These are phyloP conservation scores for Fraxinus floribunda DNA, from an alignment of 305 asterid genomes.

Conservation along the genomic window DNA sequence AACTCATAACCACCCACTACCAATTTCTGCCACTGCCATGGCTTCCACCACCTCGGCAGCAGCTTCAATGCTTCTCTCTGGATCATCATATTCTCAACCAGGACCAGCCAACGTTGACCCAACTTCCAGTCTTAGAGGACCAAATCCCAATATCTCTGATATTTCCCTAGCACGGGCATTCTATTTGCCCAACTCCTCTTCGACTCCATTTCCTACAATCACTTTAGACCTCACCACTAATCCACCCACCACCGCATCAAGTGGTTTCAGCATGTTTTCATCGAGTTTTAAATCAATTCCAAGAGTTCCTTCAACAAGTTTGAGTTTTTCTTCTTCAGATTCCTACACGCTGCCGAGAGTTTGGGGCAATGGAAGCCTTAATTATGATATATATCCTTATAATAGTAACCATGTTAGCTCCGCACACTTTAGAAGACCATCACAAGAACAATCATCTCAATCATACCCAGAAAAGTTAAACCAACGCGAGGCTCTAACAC, in stretches of 20 bases:
- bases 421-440: slow-evolving; percentile 29
- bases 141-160: slow-evolving; percentile 22
- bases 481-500: slow-evolving; percentile 61
- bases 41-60: slow-evolving; percentile 94
- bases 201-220: slow-evolving; percentile 59
- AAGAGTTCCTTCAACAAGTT: slow-evolving; percentile 43
- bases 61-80: slow-evolving; percentile 88
- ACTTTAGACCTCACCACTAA: slow-evolving; percentile 72
- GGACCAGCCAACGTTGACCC: slow-evolving; percentile 24
- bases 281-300: slow-evolving; percentile 31
- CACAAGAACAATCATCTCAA: slow-evolving; percentile 37
- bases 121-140: slow-evolving; percentile 29
- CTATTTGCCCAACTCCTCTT: slow-evolving; percentile 36
- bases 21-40: slow-evolving; percentile 80
- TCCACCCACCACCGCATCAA: slow-evolving; percentile 33
- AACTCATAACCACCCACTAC: slow-evolving; percentile 79
- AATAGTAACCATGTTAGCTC: slow-evolving; percentile 24
- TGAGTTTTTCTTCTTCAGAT: slow-evolving; percentile 47
- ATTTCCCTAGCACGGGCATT: slow-evolving; percentile 29
- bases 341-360: slow-evolving; percentile 31
- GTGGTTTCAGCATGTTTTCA: slow-evolving; percentile 43
- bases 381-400: slow-evolving; percentile 23
- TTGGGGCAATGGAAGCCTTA: slow-evolving; percentile 39
- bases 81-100: slow-evolving; percentile 53
- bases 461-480: slow-evolving; percentile 29